Evolutionary conservation across 192 early-diverging fungal species (phyloP), one percentile per base, ranked within the genome.

Genomic region (Backusella tuberculispora): DNA sequence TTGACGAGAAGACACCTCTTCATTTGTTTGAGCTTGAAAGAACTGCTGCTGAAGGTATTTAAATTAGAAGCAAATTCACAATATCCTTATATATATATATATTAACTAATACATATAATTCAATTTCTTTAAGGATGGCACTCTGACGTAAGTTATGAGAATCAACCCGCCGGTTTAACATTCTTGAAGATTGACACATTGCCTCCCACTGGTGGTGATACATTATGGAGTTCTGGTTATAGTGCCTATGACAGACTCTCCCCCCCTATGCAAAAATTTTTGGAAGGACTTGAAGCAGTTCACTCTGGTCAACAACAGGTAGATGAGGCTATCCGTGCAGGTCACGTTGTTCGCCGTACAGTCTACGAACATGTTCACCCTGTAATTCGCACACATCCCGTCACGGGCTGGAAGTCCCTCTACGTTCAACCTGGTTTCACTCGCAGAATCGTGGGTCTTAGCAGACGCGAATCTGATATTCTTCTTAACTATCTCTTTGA

Each of bases 371-470:
- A 74, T n/a, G 66, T 42, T 0, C 83, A 87, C 24, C 87, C 86
- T 21, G 69, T 83, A 17, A 71, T 93, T 38, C 85, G 91, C 38
- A 91, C 90, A 8, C 90, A 92, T 69, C 91, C 91, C 21, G 85
- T 91, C 45, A 92, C 91, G 3, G 88, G 89, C 14, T 87, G 88
- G 87, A 92, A 91, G 71, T 80, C 85, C 21, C 74, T 93, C 24
- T 92, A 73, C 76, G 88, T 90, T 63, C 92, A 93, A 77, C 80
- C 81, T 40, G 83, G 77, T 14, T 92, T 91, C 74, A 90, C 89
- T 7, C 83, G 85, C 9, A 82, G 81, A 38, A 90, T 93, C 74
- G 81, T 82, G 12, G 81, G 80, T 12, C 74, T 90, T 29, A 79
- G 79, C 1, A 76, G 81, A 15, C 71, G 68, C 21, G 92, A 92